Evolutionary conservation across 192 early-diverging fungal species (phyloP).

Genomic region (Coemansia sp.): DNA sequence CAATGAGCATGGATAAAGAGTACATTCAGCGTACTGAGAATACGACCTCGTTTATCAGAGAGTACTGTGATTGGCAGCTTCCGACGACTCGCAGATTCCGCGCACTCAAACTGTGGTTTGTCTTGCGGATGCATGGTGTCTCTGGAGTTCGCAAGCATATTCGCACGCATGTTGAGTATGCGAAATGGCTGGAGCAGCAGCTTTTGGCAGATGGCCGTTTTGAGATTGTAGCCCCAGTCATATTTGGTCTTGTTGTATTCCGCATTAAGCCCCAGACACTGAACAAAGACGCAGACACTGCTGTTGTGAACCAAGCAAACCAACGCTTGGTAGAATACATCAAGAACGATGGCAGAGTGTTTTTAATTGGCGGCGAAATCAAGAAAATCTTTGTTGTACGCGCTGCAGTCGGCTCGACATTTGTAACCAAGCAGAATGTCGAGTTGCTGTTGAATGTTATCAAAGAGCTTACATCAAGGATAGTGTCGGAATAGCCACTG

Average conservation of each 20-base stretch:
- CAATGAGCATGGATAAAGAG: conserved; percentile 40
- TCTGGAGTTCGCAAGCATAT: conserved; percentile 47
- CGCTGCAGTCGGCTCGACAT: conserved; percentile 30
- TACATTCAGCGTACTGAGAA: conserved; percentile 36
- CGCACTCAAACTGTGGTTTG: conserved; percentile 59
- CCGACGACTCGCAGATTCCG: conserved; percentile 55
- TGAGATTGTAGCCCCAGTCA: conserved; percentile 21
- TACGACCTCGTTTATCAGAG: conserved; percentile 33
- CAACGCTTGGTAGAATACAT: conserved; percentile 14
- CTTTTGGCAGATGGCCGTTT: conserved; percentile 30
- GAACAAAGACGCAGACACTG: too few species aligned
- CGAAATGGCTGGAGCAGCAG: conserved; percentile 24
- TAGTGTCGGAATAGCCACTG: neutral
- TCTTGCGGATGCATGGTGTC: conserved; percentile 53
- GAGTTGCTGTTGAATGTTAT: conserved; percentile 7
- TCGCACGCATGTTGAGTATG: conserved; percentile 23
- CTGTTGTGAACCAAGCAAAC: too few species aligned
- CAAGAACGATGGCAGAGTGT: conserved; percentile 39
- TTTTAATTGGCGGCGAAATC: conserved; percentile 32
- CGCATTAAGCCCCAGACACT: conserved; percentile 4
- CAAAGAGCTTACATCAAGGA: conserved; percentile 1
- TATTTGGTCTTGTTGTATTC: conserved; percentile 43
- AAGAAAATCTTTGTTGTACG: conserved; percentile 33
- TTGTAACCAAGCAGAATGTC: conserved; percentile 12
- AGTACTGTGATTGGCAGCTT: conserved; percentile 57